Evolutionary conservation across 805 yeast genomes (phyloP), one percentile per base, ranked within the genome.

Genomic region (Candida vartiovaarae): DNA sequence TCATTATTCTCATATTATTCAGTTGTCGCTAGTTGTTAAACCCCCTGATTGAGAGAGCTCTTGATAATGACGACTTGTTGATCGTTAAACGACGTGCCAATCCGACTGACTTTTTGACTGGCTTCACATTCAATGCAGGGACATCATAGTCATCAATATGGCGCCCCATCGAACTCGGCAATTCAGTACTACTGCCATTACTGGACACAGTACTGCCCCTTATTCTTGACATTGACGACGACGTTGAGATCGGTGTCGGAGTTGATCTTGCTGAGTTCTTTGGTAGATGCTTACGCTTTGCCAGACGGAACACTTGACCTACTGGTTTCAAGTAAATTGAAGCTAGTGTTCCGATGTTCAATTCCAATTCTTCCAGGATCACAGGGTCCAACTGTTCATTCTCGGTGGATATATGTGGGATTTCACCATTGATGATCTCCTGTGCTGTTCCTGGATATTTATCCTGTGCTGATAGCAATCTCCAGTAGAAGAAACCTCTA

Each of bases 251-350:
- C 8, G 20, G 36, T 49, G n/a, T 15, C 5, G 34, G 40, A 11
- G 27, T 53, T n/a, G 46, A 60, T 49, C 75, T 57, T 1, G 76
- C 80, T 0, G 78, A 74, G 35, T 84, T 78, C 6, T 58, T 51
- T 0, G 76, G 68, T 33, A 86, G 62, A 23, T 52, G 50, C 48
- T 70, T 80, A 2, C 72, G 63, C 48, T 75, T 81, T 3, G 84
- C 71, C 31, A 75, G 60, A 35, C 95, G 68, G 68, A 89, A 89
- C 2, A 89, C 88, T 53, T 77, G 84, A n/a, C 75, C 74, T 7
- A 86, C 82, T 0, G 96, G 95, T 52, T 88, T 84, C 54, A 90
- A 66, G 57, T 89, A 91, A 10, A 90, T 78, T 0, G 95, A 82
- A 0, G 95, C 90, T 42, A 91, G 65, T 0, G 89, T 70, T 1